Percentiles rank a stretch among this genome's conserved stretches.
These are phyloP conservation scores for Leucogyrophana mollusca DNA, from an alignment of 768 basidiomycete species.

Conservation along the genomic window DNA sequence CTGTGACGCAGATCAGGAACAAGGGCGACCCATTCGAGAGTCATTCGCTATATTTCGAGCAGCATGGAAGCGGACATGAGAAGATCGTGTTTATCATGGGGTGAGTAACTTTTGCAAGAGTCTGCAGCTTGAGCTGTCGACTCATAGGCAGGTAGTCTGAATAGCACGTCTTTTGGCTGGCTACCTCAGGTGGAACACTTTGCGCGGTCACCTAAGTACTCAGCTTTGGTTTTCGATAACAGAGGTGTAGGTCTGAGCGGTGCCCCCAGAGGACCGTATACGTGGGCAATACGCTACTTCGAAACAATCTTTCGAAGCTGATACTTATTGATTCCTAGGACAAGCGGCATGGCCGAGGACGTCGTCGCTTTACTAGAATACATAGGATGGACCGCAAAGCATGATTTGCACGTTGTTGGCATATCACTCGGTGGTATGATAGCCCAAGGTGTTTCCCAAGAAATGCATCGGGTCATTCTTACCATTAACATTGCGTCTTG, in stretches of 20 bases:
- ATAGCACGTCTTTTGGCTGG: conserved; percentile 66
- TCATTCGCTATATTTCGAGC: conserved; percentile 78
- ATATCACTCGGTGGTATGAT: conserved; percentile 85
- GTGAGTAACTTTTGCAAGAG: conserved; percentile 18
- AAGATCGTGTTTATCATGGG: conserved; percentile 83
- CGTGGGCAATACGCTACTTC: conserved; percentile 37
- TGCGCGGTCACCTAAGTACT: conserved; percentile 48
- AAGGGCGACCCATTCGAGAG: conserved; percentile 53
- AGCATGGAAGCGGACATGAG: conserved; percentile 64
- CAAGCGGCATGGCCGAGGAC: conserved; percentile 78
- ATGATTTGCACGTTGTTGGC: conserved; percentile 69
- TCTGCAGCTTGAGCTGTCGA: background rate
- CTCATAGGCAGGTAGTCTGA: conserved; percentile 43
- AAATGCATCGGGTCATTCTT: background rate
- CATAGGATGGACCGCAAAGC: conserved; percentile 65
- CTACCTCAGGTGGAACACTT: conserved; percentile 64
- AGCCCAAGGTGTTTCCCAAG: conserved; percentile 52
- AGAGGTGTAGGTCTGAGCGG: conserved; percentile 79
- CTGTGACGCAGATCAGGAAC: conserved; percentile 52
- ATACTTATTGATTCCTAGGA: conserved; percentile 37
- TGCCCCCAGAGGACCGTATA: conserved; percentile 72
- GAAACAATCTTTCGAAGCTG: background rate
- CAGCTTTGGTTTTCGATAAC: conserved; percentile 78
- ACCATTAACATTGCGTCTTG: background rate
- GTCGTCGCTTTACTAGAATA: conserved; percentile 63